These are phyloP conservation scores for Phyllosticta citrichinensis DNA, from an alignment of 2,329 filamentous ascomycete species.

Conservation along the genomic window DNA sequence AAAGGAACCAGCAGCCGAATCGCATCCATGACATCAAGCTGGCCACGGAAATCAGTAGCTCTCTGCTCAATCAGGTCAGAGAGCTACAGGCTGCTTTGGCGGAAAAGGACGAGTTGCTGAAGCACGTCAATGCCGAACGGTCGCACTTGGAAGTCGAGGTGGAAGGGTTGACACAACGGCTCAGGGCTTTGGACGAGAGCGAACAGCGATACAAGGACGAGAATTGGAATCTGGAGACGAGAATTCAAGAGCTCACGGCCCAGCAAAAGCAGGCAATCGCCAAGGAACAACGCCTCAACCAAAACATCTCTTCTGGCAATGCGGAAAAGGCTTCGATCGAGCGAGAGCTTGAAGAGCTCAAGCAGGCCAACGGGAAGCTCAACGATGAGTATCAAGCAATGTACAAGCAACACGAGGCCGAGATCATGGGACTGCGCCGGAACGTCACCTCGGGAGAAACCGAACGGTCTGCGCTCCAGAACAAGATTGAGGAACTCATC, in stretches of 20 bases:
- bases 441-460: slow-evolving; percentile 68
- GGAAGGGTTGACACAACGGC: slow-evolving; percentile 66
- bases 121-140: slow-evolving; percentile 62
- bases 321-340: slow-evolving; percentile 69
- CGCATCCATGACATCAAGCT: slow-evolving; percentile 95
- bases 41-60: slow-evolving; percentile 95
- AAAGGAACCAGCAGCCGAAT: slow-evolving; percentile 80
- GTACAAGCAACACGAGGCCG: slow-evolving; percentile 79
- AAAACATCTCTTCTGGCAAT: slow-evolving; percentile 58
- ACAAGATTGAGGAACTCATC: slow-evolving; percentile 78
- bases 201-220: slow-evolving; percentile 96
- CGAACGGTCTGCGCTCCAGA: slow-evolving; percentile 68
- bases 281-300: slow-evolving; percentile 71
- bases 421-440: slow-evolving; percentile 73
- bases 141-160: slow-evolving; percentile 73
- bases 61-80: slow-evolving; percentile 84
- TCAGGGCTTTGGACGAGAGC: slow-evolving; percentile 80
- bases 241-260: slow-evolving; percentile 71
- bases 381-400: slow-evolving; percentile 67
- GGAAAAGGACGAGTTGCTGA: slow-evolving; percentile 81
- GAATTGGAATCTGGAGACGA: slow-evolving; percentile 94
- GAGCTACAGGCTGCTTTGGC: slow-evolving; percentile 76
- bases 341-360: slow-evolving; percentile 85
- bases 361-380: slow-evolving; percentile 66
- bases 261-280: slow-evolving; percentile 67